Evolutionary conservation across 176 grass and related monocot genomes (phyloP).

Genomic region (Oryza glumipatula): DNA sequence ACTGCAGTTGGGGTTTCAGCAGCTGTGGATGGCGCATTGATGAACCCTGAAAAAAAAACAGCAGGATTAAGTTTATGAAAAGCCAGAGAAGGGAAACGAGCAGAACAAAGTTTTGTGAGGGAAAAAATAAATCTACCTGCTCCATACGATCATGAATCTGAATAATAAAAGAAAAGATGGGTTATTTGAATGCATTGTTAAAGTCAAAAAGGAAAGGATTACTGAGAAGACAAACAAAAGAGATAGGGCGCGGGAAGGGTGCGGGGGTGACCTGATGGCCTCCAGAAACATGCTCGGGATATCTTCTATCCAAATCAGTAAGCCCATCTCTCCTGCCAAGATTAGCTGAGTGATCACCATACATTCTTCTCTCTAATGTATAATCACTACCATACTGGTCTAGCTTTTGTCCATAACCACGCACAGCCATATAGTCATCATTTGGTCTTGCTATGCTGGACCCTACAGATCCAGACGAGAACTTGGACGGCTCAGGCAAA

Average conservation of each 20-base stretch:
- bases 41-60: conserved; percentile 53
- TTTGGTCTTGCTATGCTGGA: conserved; percentile 63
- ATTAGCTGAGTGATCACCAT: conserved; percentile 73
- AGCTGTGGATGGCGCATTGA: conserved; percentile 78
- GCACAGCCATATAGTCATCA: conserved; percentile 85
- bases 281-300: conserved; percentile 66
- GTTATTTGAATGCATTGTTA: conserved; percentile 22
- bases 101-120: background rate
- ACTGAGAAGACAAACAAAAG: background rate
- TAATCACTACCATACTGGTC: conserved; percentile 79
- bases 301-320: conserved; percentile 91
- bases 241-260: background rate
- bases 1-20: conserved; percentile 78
- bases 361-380: conserved; percentile 81
- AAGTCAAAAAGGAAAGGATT: conserved; percentile 1
- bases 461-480: conserved; percentile 58
- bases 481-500: conserved; percentile 66
- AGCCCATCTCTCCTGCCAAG: conserved; percentile 75
- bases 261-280: conserved; percentile 52
- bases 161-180: conserved; percentile 18
- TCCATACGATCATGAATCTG: conserved; percentile 75
- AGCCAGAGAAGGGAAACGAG: conserved; percentile 21
- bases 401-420: conserved; percentile 74
- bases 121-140: conserved; percentile 38
- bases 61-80: conserved; percentile 18